A percentile compares a stretch with the other conserved stretches of the same genome.
phyloP scores from a whole-genome alignment of 441 rosid species.

The Rhodomyrtus psidioides region DNA sequence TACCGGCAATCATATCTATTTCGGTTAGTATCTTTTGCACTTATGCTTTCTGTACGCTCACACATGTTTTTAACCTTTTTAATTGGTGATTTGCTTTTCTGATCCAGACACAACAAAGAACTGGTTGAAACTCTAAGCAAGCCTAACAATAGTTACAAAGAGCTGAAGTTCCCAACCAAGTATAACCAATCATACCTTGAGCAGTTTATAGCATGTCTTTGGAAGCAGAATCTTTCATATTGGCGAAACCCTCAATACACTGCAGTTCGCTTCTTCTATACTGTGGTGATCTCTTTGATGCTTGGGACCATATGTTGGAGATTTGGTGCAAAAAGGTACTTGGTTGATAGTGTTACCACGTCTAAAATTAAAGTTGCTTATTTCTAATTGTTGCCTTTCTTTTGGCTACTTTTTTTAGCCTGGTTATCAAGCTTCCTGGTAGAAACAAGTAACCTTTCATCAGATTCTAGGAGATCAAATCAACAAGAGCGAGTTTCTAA shows the following conservation, averaged over 20 bases:
- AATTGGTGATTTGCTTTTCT: not conserved
- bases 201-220: slow-evolving; percentile 82
- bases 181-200: slow-evolving; percentile 63
- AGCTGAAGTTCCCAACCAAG: slow-evolving; percentile 71
- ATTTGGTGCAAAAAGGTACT: slow-evolving; percentile 77
- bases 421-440: not conserved
- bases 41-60: not conserved
- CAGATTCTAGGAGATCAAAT: not conserved
- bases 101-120: slow-evolving; percentile 58
- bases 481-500: not conserved
- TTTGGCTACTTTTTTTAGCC: not conserved
- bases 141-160: slow-evolving; percentile 53
- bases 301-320: slow-evolving; percentile 97
- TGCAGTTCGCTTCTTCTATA: slow-evolving; percentile 95
- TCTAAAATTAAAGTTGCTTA: not conserved
- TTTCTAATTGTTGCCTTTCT: not conserved
- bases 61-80: not conserved
- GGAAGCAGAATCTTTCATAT: slow-evolving; percentile 94
- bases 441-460: not conserved
- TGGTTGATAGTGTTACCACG: not conserved
- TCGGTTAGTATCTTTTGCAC: slow-evolving; percentile 35
- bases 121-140: slow-evolving; percentile 70
- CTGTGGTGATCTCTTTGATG: slow-evolving; percentile 80
- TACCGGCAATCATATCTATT: slow-evolving; percentile 63
- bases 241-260: slow-evolving; percentile 97